Base-by-base conservation (phyloP, 495 filamentous ascomycete genomes). In the Neurospora sp. region DNA sequence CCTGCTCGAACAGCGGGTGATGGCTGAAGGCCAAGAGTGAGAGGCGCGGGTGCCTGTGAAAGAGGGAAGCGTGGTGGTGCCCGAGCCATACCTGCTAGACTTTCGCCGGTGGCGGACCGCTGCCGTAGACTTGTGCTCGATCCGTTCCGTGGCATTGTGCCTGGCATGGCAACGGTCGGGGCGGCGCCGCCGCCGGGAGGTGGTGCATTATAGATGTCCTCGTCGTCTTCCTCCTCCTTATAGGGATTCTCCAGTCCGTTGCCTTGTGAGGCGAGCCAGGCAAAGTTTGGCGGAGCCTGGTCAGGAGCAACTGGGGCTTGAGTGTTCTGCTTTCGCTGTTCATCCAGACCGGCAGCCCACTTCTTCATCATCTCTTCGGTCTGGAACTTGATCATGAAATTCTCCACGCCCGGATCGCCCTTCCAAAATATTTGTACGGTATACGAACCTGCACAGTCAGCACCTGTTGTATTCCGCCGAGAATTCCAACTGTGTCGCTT, bases 401-500 rank as follows among this genome's bases (percentile, higher is more conserved):
- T 97, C 80, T 99, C 96, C 7, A 98, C 94, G 0, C 93, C 92
- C 5, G 94, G 93, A 75, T 99, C 96, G 6, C 95, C 96, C 79
- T 96, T 98, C 96, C 96, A 99, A 85, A 93, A 98, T 68, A 99
- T 98, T 79, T 98, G 96, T 53, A 97, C 92, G 0, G 92, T 94
- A 77, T 98, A 97, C 20, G 92, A 93, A 61, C 93, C 94, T 96
- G 73, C 20, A 39, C 76, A 22, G 77, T 84, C 45, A 82, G 80
- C 37, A 37, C 39, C 7, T 31, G 31, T 35, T 16, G 4, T 22
- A 3, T 71, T n/a, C 45, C 53, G 44, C 27, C 10, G 35, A 16
- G 16, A 69, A 27, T 18, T 31, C 47, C 12, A n/a, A 22, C 31
- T 16, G 18, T 12, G 61, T 40, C 22, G 74, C 82, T 77, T 90